Base-by-base conservation (phyloP, 805 yeast genomes). In the Blastobotrys peoriensis region DNA sequence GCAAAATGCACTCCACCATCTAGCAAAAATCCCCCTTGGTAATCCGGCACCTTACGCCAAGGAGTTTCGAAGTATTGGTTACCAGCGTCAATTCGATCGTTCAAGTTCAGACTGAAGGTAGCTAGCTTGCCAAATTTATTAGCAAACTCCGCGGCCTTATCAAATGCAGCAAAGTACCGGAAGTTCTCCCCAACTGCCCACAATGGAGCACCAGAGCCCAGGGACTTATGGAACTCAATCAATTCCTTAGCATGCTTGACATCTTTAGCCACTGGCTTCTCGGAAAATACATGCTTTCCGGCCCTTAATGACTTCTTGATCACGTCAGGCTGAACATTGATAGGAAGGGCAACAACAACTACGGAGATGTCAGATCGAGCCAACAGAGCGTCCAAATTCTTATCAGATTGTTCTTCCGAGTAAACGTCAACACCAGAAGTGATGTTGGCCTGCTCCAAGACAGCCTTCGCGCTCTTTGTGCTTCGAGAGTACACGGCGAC, bases 231-330 rank as follows among this genome's bases (percentile, higher is more conserved):
- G 4, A 34, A 35, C 13, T 42, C 22, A 30, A 53, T 43, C 17
- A 53, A 41, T 17, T 43, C 44, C 25, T 43, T 25, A 28, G 56
- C 53, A 20, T 44, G 40, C 3, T 28, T 46, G 25, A 53, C 38
- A 33, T 51, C 56, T 5, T 36, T 38, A n/a, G 58, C 53, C 16
- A 57, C 36, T 5, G 61, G 61, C 46, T 57, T 57, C 47, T 57
- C 61, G 37, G 54, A 50, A 15, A 57, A 43, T 18, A 56, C 59
- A 39, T 57, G 61, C 46, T 57, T 57, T 9, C 60, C 61, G 17
- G 56, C 54, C 13, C 38, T 17, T 10, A 57, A 39, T 3, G 57
- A 51, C 45, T 45, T 44, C 40, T 44, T 33, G 23, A 57, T 47
- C 33, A 54, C 48, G 3, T 46, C 48, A 9, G 60, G 51, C 47